A percentile compares a stretch with the other conserved stretches of the same genome.
Conservation (phyloP, 225 moss, liverwort and hornwort species). For the Bryum argenteum region DNA sequence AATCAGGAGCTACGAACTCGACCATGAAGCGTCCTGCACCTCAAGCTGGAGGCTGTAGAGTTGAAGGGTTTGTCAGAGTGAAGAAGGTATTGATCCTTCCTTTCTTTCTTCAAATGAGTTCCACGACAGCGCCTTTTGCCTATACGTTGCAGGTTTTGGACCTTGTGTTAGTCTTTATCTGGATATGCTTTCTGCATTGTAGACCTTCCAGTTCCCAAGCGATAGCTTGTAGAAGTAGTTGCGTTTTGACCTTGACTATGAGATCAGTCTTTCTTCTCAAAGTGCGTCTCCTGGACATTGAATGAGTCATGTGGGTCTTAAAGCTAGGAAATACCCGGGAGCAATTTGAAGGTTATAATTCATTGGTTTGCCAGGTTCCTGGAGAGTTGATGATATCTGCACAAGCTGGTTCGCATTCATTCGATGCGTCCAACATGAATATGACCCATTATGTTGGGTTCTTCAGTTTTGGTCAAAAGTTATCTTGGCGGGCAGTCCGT, state of each 20-base stretch:
- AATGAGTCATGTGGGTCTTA: neutral
- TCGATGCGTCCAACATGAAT: conserved; percentile 75
- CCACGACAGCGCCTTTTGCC: neutral
- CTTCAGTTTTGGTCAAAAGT: conserved; percentile 75
- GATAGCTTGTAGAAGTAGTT: neutral
- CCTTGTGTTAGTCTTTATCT: conserved; percentile 18
- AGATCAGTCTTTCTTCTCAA: neutral
- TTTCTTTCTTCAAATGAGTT: conserved; percentile 3
- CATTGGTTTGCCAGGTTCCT: conserved; percentile 63
- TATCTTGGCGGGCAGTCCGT: conserved; percentile 56
- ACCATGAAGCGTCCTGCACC: conserved; percentile 68
- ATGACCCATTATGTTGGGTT: conserved; percentile 74
- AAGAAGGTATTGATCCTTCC: conserved; percentile 60
- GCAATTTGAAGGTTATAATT: conserved; percentile 7
- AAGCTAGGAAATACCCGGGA: neutral
- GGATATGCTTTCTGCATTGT: conserved; percentile 7
- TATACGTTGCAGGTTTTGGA: neutral
- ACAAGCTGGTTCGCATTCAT: conserved; percentile 77
- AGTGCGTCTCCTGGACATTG: neutral
- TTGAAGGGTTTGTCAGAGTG: conserved; percentile 79
- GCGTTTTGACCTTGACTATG: conserved; percentile 4
- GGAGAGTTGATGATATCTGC: conserved; percentile 81
- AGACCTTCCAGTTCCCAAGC: neutral
- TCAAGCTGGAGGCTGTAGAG: conserved; percentile 73
- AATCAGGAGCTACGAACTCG: conserved; percentile 40